Base-by-base conservation (phyloP, 2,329 filamentous ascomycete genomes). In the Epichloe bromicola region DNA sequence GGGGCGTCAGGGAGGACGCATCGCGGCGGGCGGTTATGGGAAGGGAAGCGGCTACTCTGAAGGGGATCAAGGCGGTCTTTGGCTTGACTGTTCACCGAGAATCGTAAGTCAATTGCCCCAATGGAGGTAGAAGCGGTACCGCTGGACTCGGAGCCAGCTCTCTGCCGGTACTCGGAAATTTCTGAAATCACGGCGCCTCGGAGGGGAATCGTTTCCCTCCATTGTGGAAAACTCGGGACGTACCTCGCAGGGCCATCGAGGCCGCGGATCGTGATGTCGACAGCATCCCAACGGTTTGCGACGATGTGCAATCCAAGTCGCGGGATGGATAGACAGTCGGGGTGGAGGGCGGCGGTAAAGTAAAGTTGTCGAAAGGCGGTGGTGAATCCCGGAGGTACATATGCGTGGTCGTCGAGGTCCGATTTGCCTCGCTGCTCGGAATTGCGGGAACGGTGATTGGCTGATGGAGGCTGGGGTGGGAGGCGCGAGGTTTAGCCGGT, bases 1-100 rank as follows among this genome's bases (percentile, higher is more conserved):
- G 72, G 60, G 76, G 71, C 55, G 75, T 69, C 51, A 78, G 62
- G 55, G 74, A 71, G 49, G 75, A 75, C 55, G 85, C 83, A 63
- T 80, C 83, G 62, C 79, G 76, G 53, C 79, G 73, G 46, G 81
- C 81, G 56, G 76, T 80, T 48, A 84, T 85, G 60, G 88, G 76
- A 59, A 78, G 59, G 59, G 81, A 79, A 56, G 78, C 74, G 61
- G 76, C 75, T 61, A 76, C 74, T 66, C 82, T 76, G 67, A 82
- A 79, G 57, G 82, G 79, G 54, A 83, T 65, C 61, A 86, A 70
- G 53, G 80, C 72, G 51, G 74, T 73, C 50, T 78, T 70, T 57
- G 86, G 85, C 70, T 81, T 85, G 68, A 74, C 85, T 88, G 30
- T 37, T 36, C 10, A 30, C 15, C 15, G 17, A n/a, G 8, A 10